A percentile compares a stretch with the other conserved stretches of the same genome.
These are phyloP conservation scores for Aspergillus baeticus DNA, from an alignment of 495 filamentous ascomycete species.

Conservation along the genomic window DNA sequence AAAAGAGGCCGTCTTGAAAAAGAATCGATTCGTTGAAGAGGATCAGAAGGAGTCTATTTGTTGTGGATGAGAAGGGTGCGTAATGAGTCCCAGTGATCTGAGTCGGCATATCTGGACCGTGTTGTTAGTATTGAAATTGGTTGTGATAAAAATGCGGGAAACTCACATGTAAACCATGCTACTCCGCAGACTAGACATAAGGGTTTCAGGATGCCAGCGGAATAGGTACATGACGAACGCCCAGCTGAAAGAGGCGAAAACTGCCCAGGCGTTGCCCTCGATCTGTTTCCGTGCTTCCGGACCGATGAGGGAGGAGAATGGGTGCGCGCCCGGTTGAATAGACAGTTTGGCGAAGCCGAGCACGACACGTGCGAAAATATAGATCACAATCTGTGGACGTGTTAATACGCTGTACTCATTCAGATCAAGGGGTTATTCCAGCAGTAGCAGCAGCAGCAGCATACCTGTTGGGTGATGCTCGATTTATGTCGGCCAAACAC, in stretches of 20 bases:
- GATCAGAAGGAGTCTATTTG: constrained; percentile 52
- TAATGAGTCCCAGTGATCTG: constrained; percentile 81
- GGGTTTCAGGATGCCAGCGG: constrained; percentile 81
- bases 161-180: constrained; percentile 98
- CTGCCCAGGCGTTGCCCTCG: constrained; percentile 75
- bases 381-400: constrained; percentile 72
- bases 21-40: background rate
- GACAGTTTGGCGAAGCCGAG: constrained; percentile 80
- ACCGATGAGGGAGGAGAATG: constrained; percentile 40
- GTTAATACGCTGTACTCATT: background rate
- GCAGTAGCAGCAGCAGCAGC: too few species aligned
- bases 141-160: constrained; percentile 1
- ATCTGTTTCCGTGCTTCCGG: constrained; percentile 49
- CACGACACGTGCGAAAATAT: constrained; percentile 90
- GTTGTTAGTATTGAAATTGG: constrained; percentile 14
- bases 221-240: constrained; percentile 94
- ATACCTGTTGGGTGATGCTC: constrained; percentile 83
- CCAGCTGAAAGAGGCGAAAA: constrained; percentile 88
- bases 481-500: constrained; percentile 86
- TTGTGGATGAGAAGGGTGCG: constrained; percentile 80
- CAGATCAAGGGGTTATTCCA: background rate
- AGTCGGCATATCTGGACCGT: constrained; percentile 58
- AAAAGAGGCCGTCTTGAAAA: constrained; percentile 6
- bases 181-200: constrained; percentile 86
- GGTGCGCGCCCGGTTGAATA: constrained; percentile 60